A percentile compares a stretch with the other conserved stretches of the same genome.
Conservation (phyloP, 179 eudicot genomes). For the Vitellaria paradoxa region DNA sequence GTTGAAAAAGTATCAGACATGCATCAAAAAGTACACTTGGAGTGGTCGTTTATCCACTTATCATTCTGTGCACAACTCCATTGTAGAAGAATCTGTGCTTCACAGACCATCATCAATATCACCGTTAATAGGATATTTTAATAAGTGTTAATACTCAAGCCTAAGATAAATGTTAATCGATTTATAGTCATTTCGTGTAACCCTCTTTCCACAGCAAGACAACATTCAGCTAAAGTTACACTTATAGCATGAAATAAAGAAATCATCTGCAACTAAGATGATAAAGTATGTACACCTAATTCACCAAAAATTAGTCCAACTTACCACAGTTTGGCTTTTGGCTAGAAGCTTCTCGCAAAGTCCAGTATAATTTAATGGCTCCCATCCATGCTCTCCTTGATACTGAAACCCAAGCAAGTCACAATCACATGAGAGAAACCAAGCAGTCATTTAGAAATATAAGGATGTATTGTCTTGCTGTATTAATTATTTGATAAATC, state of each 20-base stretch:
- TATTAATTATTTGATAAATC: not conserved
- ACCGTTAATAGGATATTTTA: not conserved
- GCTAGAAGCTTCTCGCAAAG: conserved; percentile 85
- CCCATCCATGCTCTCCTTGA: conserved; percentile 96
- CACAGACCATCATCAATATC: not conserved
- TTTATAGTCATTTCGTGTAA: not conserved
- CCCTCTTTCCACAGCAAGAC: not conserved
- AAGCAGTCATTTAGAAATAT: not conserved
- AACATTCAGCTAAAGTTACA: not conserved
- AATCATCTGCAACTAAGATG: not conserved
- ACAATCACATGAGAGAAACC: not conserved
- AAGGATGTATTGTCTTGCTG: not conserved
- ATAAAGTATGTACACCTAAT: not conserved
- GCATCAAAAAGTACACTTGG: not conserved
- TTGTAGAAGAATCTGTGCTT: not conserved
- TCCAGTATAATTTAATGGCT: conserved; percentile 87
- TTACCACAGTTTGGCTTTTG: conserved; percentile 97
- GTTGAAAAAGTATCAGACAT: not conserved
- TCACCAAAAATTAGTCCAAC: conserved; percentile 15
- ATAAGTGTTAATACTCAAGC: not conserved
- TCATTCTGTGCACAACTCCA: not conserved
- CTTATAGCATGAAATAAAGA: not conserved
- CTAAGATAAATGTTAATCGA: not conserved
- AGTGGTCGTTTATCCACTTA: not conserved
- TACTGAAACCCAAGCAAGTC: conserved; percentile 48